phyloP scores from a whole-genome alignment of 1,284 basidiomycete genomes.

The Trametes versicolor region DNA sequence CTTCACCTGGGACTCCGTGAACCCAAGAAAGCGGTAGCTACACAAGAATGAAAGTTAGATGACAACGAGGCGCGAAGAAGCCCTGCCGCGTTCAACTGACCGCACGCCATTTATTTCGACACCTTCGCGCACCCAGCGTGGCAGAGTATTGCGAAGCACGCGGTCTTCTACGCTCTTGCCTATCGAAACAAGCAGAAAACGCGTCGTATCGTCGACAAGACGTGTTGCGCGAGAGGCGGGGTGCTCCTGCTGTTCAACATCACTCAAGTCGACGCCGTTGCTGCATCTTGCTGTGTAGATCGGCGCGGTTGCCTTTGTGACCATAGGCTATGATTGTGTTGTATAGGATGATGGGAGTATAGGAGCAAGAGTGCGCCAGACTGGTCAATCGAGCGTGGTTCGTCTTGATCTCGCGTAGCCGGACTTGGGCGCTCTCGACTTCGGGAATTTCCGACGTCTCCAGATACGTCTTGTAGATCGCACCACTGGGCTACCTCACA shows the following conservation, averaged over 20 bases:
- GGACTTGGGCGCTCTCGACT: no score
- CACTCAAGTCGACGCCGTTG: conserved; percentile 21
- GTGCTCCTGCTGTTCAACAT: conserved; percentile 16
- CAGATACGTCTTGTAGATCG: no score
- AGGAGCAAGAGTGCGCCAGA: neutral
- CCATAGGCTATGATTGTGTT: conserved; percentile 8
- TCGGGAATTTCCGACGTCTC: no score
- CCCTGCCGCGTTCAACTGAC: conserved; percentile 21
- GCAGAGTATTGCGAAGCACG: conserved; percentile 11
- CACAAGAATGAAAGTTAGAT: conserved; percentile 4
- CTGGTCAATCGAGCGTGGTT: no score
- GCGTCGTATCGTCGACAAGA: conserved; percentile 34
- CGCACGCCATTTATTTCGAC: conserved; percentile 17
- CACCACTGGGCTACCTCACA: no score
- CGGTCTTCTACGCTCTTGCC: conserved; percentile 13
- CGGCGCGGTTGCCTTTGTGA: conserved; percentile 7
- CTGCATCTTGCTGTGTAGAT: conserved; percentile 21
- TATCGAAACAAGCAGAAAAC: conserved; percentile 32
- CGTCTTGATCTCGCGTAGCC: no score
- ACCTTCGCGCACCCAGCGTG: conserved; percentile 27
- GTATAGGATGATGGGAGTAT: conserved; percentile 5
- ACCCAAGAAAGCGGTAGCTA: conserved; percentile 38
- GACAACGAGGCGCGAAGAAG: neutral
- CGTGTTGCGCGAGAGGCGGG: conserved; percentile 34
- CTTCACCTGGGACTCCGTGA: conserved; percentile 36